A percentile compares a stretch with the other conserved stretches of the same genome.
Evolutionary conservation across 805 yeast species (phyloP).

Genomic region (Starmerella geochares): DNA sequence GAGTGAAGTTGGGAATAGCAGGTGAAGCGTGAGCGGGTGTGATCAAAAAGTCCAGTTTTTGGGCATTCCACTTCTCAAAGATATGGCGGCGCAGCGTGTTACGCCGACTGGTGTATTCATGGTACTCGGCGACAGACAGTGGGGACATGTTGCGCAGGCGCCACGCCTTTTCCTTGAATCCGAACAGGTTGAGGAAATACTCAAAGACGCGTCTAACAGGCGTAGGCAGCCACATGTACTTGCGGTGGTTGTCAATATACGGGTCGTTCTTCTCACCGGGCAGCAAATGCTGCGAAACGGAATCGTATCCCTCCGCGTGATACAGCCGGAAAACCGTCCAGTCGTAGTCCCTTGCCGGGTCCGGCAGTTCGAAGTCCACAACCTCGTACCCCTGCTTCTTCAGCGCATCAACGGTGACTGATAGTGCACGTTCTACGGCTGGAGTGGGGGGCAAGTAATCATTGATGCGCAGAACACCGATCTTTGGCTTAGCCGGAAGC

Average conservation of each 20-base stretch:
- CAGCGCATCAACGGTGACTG: conserved; percentile 35
- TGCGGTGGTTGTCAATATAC: conserved; percentile 31
- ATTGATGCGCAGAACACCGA: conserved; percentile 43
- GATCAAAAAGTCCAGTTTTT: conserved; percentile 34
- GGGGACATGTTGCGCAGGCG: conserved; percentile 30
- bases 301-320: conserved; percentile 37
- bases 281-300: conserved; percentile 25
- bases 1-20: conserved; percentile 34
- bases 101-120: conserved; percentile 31
- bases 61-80: conserved; percentile 30
- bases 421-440: conserved; percentile 35
- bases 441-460: conserved; percentile 45
- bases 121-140: conserved; percentile 30
- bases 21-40: conserved; percentile 38
- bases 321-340: conserved; percentile 48
- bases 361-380: conserved; percentile 40
- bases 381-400: conserved; percentile 40
- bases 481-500: conserved; percentile 35
- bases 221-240: conserved; percentile 31
- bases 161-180: conserved; percentile 34
- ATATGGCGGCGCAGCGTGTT: conserved; percentile 33
- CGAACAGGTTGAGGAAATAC: conserved; percentile 32
- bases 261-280: conserved; percentile 33
- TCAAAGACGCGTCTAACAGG: conserved; percentile 32
- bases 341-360: conserved; percentile 43